Percentiles rank a stretch among this genome's conserved stretches.
These are phyloP conservation scores for Westerdykella aurantiaca DNA, from an alignment of 2,329 filamentous ascomycete species.

Conservation along the genomic window DNA sequence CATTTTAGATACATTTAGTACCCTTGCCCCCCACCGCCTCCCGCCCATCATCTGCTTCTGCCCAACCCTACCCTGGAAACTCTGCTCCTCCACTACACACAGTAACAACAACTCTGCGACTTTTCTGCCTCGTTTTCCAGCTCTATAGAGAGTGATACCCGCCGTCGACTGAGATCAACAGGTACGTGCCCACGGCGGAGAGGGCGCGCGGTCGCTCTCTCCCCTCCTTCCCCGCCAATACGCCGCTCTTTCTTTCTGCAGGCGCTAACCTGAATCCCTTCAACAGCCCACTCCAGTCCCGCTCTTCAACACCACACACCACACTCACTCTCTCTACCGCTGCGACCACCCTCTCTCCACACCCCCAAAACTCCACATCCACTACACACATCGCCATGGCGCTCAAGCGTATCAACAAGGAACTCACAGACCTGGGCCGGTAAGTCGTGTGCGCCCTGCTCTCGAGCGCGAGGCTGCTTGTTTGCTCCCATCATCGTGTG, in stretches of 20 bases:
- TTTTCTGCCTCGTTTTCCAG: neutral
- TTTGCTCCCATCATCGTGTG: conserved; percentile 37
- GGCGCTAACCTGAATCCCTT: conserved; percentile 33
- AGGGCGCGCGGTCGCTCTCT: conserved; percentile 17
- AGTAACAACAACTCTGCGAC: no score
- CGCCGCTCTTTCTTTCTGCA: conserved; percentile 27
- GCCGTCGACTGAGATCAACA: conserved; percentile 3
- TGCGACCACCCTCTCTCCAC: conserved; percentile 8
- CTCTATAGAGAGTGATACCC: neutral
- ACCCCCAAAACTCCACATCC: conserved; percentile 14
- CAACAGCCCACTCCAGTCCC: conserved; percentile 25
- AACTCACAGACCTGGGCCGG: conserved; percentile 85
- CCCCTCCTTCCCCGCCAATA: conserved; percentile 19
- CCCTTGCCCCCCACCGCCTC: conserved; percentile 4
- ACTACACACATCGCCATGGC: conserved; percentile 54
- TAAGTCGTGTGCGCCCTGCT: conserved; percentile 40
- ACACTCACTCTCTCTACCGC: no score
- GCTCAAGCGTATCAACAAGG: conserved; percentile 93
- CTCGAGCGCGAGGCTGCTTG: conserved; percentile 16
- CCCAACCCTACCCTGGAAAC: conserved; percentile 2
- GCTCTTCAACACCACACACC: conserved; percentile 10
- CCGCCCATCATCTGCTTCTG: conserved; percentile 3
- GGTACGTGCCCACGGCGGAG: conserved; percentile 14
- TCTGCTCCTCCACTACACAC: neutral
- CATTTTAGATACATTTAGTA: conserved; percentile 16